These are phyloP conservation scores for Chaetomium fimeti DNA, from an alignment of 495 filamentous ascomycete species.

Conservation along the genomic window DNA sequence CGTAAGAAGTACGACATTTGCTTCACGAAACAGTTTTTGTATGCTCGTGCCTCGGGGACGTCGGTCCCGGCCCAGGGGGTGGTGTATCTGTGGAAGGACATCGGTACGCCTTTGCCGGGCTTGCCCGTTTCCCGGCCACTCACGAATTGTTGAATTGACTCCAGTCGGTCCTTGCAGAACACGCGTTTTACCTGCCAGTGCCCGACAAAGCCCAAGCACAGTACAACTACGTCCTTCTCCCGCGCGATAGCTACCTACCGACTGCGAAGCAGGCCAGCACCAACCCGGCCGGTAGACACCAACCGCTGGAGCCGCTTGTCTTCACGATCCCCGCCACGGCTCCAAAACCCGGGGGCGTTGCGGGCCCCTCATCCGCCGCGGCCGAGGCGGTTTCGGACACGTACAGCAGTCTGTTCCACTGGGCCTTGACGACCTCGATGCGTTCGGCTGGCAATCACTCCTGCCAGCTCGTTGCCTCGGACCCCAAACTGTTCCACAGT, in stretches of 20 bases:
- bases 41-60: conserved; percentile 63
- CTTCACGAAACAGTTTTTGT: conserved; percentile 64
- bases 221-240: conserved; percentile 86
- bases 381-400: conserved; percentile 57
- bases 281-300: conserved; percentile 32
- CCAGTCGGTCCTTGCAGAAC: conserved; percentile 49
- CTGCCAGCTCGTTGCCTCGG: conserved; percentile 62
- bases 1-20: conserved; percentile 89
- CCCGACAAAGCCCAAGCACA: conserved; percentile 88
- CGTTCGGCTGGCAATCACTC: conserved; percentile 53
- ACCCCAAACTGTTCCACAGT: conserved; percentile 73
- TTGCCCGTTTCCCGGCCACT: not conserved
- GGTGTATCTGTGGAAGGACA: conserved; percentile 62
- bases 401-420: conserved; percentile 62
- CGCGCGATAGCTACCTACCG: conserved; percentile 59
- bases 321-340: conserved; percentile 77
- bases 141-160: not conserved
- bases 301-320: conserved; percentile 66
- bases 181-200: conserved; percentile 77
- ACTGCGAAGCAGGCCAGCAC: conserved; percentile 28
- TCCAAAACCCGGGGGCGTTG: conserved; percentile 61
- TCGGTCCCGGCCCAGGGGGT: conserved; percentile 68
- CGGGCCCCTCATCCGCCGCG: conserved; percentile 42
- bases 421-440: conserved; percentile 61
- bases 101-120: conserved; percentile 57